Conservation (phyloP, 495 filamentous ascomycete species). For the Diplogelasinospora grovesii region DNA sequence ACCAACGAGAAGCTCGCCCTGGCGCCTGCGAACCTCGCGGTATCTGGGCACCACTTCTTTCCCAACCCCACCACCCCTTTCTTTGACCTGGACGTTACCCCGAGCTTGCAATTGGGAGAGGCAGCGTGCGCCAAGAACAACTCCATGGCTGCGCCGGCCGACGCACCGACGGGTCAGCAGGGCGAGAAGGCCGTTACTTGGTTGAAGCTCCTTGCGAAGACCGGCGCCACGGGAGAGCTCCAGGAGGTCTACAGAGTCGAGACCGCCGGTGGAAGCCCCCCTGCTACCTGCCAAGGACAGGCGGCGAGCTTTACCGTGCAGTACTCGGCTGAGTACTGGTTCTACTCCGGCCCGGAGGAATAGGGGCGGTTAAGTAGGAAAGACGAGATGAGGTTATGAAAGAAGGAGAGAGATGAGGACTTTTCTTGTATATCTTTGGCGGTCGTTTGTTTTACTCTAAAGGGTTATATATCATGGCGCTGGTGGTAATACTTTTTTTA, state of each 20-base stretch:
- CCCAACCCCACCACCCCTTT: slow-evolving; percentile 60
- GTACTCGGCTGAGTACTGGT: slow-evolving; percentile 72
- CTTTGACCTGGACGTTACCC: slow-evolving; percentile 61
- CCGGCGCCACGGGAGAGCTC: slow-evolving; percentile 52
- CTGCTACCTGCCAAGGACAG: slow-evolving; percentile 65
- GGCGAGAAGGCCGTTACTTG: slow-evolving; percentile 60
- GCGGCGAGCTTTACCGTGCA: slow-evolving; percentile 57
- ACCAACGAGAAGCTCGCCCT: slow-evolving; percentile 29
- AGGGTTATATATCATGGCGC: no score
- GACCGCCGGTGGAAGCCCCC: slow-evolving; percentile 76
- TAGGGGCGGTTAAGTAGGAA: no score
- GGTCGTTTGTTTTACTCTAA: no score
- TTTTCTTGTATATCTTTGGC: no score
- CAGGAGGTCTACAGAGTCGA: slow-evolving; percentile 79
- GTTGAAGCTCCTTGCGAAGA: slow-evolving; percentile 53
- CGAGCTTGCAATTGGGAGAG: slow-evolving; percentile 49
- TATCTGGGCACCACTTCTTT: slow-evolving; percentile 77
- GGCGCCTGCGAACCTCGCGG: slow-evolving; percentile 47
- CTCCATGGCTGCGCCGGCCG: slow-evolving; percentile 50
- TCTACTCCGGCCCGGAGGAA: slow-evolving; percentile 23
- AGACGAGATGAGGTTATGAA: no score
- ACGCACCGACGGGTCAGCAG: slow-evolving; percentile 44
- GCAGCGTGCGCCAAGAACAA: slow-evolving; percentile 53
- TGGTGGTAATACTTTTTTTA: no score
- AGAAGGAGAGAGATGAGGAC: no score